Evolutionary conservation across 192 early-diverging fungal genomes (phyloP), one percentile per base, ranked within the genome.

Genomic region (Rhizophagus sp.): DNA sequence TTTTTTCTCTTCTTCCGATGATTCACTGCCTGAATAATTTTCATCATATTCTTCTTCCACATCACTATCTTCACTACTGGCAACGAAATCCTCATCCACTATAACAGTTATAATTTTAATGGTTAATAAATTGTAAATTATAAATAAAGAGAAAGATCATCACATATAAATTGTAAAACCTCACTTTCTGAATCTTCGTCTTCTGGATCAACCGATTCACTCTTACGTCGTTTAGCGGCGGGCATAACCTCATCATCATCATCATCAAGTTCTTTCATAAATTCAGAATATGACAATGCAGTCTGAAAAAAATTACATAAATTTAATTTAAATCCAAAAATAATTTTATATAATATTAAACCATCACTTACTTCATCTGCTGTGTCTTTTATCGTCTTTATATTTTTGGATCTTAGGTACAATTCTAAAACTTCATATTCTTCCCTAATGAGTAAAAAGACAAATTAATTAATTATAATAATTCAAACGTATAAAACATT

Each of bases 31-130:
- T 9, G 19, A 4, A 41, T 70, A 70, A 25, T 94, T 84, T 65
- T 92, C 91, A 82, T 95, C 94, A 80, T 85, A 95, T 76, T 94
- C 94, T 82, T 95, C 93, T 8, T 88, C 89, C 8, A 93, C 90
- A 82, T 95, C 94, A 82, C 91, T 92, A 74, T 92, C 93, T 64
- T 88, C 49, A 89, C 91, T 19, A 83, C 88, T 0, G 44, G 92
- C 94, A 4, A 91, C 89, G 87, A 96, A 98, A 86, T 98, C 96
- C 86, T 98, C 96, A 81, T 98, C 96, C 67, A 91, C 89, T 90
- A 81, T 65, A 73, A 76, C 22, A 57, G 13, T 41, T 30, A 41
- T 52, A 80, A 27, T 72, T 69, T 61, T 12, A 41, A 39, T 41
- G 39, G 5, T 41, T 41, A 41, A 41, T 9, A 50, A 12, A 1